phyloP scores from a whole-genome alignment of 495 filamentous ascomycete genomes.

The Talaromyces nanjingensis region DNA sequence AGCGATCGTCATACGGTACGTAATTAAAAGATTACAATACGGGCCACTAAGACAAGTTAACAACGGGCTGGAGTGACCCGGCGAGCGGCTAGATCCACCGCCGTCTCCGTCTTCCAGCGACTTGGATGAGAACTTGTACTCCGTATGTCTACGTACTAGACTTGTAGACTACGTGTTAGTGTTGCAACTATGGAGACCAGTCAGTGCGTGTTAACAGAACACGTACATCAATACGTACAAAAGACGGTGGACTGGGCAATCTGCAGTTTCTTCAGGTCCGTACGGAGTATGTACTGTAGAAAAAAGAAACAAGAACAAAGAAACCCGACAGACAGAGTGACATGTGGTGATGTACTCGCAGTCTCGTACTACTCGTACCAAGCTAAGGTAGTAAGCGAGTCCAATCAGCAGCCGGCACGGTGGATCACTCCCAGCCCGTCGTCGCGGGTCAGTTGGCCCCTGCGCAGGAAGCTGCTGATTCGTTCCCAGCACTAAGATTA shows the following conservation, averaged over 20 bases:
- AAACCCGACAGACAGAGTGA: not conserved
- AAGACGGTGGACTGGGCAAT: too few relatives aligned
- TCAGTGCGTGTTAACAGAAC: too few relatives aligned
- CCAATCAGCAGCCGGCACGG: not conserved
- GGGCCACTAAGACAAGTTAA: not conserved
- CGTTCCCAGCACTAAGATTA: not conserved
- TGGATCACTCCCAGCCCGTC: conserved; percentile 2
- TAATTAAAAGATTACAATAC: not conserved
- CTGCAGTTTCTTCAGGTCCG: too few relatives aligned
- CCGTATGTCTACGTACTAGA: not conserved
- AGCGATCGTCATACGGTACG: not conserved
- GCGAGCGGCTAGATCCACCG: not conserved
- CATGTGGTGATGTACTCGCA: not conserved
- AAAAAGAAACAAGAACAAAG: not conserved
- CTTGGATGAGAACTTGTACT: not conserved
- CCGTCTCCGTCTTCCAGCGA: not conserved
- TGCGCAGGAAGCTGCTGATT: not conserved
- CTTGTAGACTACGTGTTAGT: not conserved
- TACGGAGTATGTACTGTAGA: too few relatives aligned
- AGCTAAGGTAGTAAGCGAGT: not conserved
- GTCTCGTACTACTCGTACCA: not conserved
- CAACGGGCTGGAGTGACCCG: not conserved
- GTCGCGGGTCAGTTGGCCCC: conserved; percentile 4
- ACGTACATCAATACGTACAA: too few relatives aligned
- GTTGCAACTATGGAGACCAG: not conserved